Evolutionary conservation across 768 basidiomycete species (phyloP).

Genomic region (Cystofilobasidium bisporidii): DNA sequence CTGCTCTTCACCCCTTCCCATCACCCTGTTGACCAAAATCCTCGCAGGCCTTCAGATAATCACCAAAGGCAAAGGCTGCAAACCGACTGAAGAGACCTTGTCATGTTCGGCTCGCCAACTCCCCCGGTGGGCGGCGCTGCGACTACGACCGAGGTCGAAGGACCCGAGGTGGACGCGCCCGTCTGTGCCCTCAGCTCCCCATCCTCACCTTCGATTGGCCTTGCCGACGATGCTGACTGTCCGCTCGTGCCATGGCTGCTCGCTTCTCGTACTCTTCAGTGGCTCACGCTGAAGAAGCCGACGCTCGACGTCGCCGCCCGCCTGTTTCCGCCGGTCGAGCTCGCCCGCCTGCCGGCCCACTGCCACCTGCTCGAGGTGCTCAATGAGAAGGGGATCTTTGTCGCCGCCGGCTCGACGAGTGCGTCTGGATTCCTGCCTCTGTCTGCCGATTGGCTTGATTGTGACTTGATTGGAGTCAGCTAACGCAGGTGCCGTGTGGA

Average conservation of each 20-base stretch:
- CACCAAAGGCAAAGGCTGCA: too few species aligned
- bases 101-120: not conserved
- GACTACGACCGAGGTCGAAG: conserved; percentile 16
- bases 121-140: not conserved
- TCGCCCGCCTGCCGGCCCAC: conserved; percentile 8
- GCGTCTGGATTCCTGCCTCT: not conserved
- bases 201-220: not conserved
- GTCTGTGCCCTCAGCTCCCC: conserved; percentile 6
- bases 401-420: conserved; percentile 16
- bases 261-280: conserved; percentile 2
- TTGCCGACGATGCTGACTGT: too few species aligned
- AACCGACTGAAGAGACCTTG: too few species aligned
- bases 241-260: too few species aligned
- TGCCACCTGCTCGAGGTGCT: conserved; percentile 24
- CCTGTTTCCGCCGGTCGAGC: conserved; percentile 8
- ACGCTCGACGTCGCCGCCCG: conserved; percentile 20
- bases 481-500: not conserved
- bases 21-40: too few species aligned
- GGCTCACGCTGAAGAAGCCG: conserved; percentile 26
- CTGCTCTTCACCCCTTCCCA: too few species aligned
- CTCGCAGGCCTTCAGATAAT: too few species aligned
- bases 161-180: conserved; percentile 25
- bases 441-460: not conserved
- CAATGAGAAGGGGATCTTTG: conserved; percentile 8
- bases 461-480: not conserved